Percentiles rank a stretch among this genome's conserved stretches.
phyloP scores from a whole-genome alignment of 1,139 yeast species.

The Kodamaea sp. region DNA sequence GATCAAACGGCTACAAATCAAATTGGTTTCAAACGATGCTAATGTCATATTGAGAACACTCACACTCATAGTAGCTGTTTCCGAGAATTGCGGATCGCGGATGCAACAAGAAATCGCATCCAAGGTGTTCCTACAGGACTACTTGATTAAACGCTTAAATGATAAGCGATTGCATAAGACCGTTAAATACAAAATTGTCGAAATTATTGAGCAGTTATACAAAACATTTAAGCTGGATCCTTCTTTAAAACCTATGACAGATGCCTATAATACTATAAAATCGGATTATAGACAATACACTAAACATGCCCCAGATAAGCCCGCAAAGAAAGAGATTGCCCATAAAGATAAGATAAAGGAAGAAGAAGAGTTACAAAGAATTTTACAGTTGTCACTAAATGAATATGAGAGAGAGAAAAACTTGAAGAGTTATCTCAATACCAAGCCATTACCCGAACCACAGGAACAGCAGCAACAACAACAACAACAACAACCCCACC shows the following conservation, averaged over 20 bases:
- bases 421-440: slow-evolving; percentile 25
- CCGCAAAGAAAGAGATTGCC: slow-evolving; percentile 54
- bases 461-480: slow-evolving; percentile 3
- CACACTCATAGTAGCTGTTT: slow-evolving; percentile 69
- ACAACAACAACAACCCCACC: slow-evolving; percentile 10
- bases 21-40: slow-evolving; percentile 66
- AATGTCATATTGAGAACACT: slow-evolving; percentile 74
- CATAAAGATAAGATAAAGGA: slow-evolving; percentile 52
- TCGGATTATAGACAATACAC: slow-evolving; percentile 44
- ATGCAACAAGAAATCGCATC: slow-evolving; percentile 81
- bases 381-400: slow-evolving; percentile 69
- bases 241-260: slow-evolving; percentile 65
- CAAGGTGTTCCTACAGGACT: slow-evolving; percentile 53
- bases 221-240: slow-evolving; percentile 65
- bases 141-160: slow-evolving; percentile 52
- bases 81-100: slow-evolving; percentile 91
- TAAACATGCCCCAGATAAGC: slow-evolving; percentile 49
- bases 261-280: slow-evolving; percentile 49
- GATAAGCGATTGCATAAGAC: slow-evolving; percentile 60
- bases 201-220: slow-evolving; percentile 64
- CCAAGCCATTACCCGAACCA: slow-evolving; percentile 30
- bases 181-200: slow-evolving; percentile 64
- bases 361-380: slow-evolving; percentile 78
- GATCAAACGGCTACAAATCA: slow-evolving; percentile 44
- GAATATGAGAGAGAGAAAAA: slow-evolving; percentile 51